Evolutionary conservation across 306 rosid species (phyloP).

Genomic region (Trifolium subterraneum): DNA sequence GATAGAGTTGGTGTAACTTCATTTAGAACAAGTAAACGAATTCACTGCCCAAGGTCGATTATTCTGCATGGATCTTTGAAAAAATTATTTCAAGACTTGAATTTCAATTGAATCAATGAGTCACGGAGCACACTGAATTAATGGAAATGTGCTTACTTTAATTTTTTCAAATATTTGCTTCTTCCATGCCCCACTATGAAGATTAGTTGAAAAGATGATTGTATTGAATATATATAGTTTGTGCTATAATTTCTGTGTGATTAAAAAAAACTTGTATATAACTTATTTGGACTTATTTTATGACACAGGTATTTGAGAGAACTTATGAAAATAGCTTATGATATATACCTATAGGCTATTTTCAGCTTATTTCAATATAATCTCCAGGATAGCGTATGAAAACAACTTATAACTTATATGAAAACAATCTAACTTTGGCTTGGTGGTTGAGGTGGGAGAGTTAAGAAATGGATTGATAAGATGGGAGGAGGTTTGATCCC

Average conservation of each 20-base stretch:
- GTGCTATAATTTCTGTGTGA: background rate
- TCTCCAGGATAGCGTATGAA: background rate
- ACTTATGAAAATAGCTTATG: background rate
- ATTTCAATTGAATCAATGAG: background rate
- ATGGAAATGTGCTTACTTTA: background rate
- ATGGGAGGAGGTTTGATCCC: background rate
- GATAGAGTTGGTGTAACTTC: background rate
- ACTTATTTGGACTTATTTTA: background rate
- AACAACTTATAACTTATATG: background rate
- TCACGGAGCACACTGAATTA: background rate
- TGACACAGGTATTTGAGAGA: background rate
- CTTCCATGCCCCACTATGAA: background rate
- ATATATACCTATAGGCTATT: background rate
- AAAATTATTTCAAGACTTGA: background rate
- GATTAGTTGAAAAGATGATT: background rate
- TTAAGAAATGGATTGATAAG: background rate
- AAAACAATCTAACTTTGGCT: background rate
- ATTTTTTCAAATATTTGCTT: background rate
- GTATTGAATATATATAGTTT: background rate
- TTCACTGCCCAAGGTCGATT: background rate
- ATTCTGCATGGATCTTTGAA: constrained; percentile 7
- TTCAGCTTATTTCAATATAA: background rate
- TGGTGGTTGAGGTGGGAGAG: background rate
- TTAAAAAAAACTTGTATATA: background rate
- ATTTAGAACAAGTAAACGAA: background rate